Evolutionary conservation across 306 rosid species (phyloP).

Genomic region (Glycine soja): DNA sequence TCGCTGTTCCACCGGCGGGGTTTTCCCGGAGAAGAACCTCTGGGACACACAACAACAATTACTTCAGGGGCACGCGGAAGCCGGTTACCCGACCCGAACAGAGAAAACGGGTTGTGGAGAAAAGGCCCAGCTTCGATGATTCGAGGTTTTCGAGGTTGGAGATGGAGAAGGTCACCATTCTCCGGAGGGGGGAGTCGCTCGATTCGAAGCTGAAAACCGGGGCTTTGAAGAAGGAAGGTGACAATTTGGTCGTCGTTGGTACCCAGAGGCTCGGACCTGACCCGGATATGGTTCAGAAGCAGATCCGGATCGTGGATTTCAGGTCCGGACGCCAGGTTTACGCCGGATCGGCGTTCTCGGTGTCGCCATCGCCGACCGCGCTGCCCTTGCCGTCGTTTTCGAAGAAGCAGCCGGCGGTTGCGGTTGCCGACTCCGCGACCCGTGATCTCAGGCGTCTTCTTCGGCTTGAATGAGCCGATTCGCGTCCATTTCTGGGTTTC

Average conservation of each 20-base stretch:
- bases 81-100: slow-evolving; percentile 55
- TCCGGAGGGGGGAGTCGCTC: slow-evolving; percentile 80
- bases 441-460: slow-evolving; percentile 88
- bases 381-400: slow-evolving; percentile 87
- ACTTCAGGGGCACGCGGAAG: slow-evolving; percentile 44
- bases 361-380: slow-evolving; percentile 87
- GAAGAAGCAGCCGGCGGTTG: slow-evolving; percentile 57
- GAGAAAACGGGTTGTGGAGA: slow-evolving; percentile 50
- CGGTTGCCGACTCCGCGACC: slow-evolving; percentile 78
- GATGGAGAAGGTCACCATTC: slow-evolving; percentile 74
- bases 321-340: slow-evolving; percentile 51
- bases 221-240: slow-evolving; percentile 56
- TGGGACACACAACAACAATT: not conserved
- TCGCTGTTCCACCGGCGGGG: slow-evolving; percentile 52
- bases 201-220: slow-evolving; percentile 64
- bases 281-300: slow-evolving; percentile 58
- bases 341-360: slow-evolving; percentile 87
- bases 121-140: slow-evolving; percentile 64
- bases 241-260: slow-evolving; percentile 53
- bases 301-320: slow-evolving; percentile 55
- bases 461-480: slow-evolving; percentile 57
- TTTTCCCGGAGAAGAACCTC: slow-evolving; percentile 58
- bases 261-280: slow-evolving; percentile 72
- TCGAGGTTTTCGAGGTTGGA: slow-evolving; percentile 45
- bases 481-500: not conserved